Percentiles rank a stretch among this genome's conserved stretches.
These are phyloP conservation scores for Pythium rhizo-oryzae DNA, from an alignment of 352 stramenopile genomes.

Conservation along the genomic window DNA sequence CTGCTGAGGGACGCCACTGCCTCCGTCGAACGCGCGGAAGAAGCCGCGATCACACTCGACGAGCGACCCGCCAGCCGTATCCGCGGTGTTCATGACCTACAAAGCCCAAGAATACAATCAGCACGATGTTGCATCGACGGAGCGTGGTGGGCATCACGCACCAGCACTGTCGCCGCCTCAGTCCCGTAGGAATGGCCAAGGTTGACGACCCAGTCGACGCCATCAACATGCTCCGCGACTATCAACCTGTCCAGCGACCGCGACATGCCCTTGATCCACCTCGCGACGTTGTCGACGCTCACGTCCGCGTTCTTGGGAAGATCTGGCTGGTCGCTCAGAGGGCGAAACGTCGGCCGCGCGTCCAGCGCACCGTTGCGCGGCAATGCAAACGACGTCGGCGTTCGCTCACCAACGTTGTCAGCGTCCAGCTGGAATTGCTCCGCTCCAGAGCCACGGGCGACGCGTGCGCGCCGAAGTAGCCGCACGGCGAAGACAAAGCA, in stretches of 20 bases:
- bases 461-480: conserved; percentile 33
- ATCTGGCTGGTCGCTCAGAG: conserved; percentile 31
- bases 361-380: conserved; percentile 47
- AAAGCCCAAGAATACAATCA: neutral
- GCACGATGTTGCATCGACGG: neutral
- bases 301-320: neutral
- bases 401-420: neutral
- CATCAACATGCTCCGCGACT: conserved; percentile 5
- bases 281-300: conserved; percentile 11
- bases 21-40: conserved; percentile 48
- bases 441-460: conserved; percentile 21
- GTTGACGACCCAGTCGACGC: conserved; percentile 11
- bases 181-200: neutral
- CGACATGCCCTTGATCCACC: conserved; percentile 19
- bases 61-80: conserved; percentile 5
- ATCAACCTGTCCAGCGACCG: conserved; percentile 11
- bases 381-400: conserved; percentile 19
- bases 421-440: conserved; percentile 1
- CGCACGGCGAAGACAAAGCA: conserved; percentile 47
- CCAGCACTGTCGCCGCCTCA: conserved; percentile 4
- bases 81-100: neutral
- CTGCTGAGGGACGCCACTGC: conserved; percentile 39
- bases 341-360: conserved; percentile 49
- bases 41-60: conserved; percentile 43
- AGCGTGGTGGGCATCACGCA: neutral